Evolutionary conservation across 2,329 filamentous ascomycete species (phyloP), one percentile per base, ranked within the genome.

Genomic region (Uncinocarpus reesii): DNA sequence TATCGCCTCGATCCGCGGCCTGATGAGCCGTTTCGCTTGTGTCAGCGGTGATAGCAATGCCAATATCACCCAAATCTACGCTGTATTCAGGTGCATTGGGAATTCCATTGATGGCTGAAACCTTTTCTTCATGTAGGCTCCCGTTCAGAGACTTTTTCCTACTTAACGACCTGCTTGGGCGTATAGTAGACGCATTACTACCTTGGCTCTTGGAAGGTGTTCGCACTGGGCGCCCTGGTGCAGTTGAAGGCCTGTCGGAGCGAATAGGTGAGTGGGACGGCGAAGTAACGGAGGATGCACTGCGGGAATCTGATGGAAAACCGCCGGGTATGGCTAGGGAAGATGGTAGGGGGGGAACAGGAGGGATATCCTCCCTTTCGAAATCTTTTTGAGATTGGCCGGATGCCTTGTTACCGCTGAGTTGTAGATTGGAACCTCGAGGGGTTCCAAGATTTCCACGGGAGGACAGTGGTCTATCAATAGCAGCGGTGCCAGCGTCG

Each of bases 331-430:
- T 61, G 28, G 65, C 58, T 28, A 72, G 57, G 4, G 61, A 61
- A 0, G 61, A 56, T 11, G 69, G 69, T n/a, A 71, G 63, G 16
- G 70, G 70, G 10, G 70, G 70, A 3, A 72, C 69, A 10, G 70
- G 69, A 1, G 69, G 69, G n/a, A 72, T 66, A 29, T 59, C 61
- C n/a, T 64, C 56, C 6, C 24, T 11, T 28, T 37, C 43, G 13
- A 18, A 20, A 13, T 23, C 32, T 24, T 26, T n/a, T 13, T 32
- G 11, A 15, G 15, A n/a, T n/a, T 46, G 34, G 16, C 46, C 35
- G 20, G 51, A 15, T 11, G 42, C 15, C 56, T 53, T 7, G 47
- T 56, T 21, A 51, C 37, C 46, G n/a, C 21, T 44, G 18, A 57
- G 53, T 23, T 56, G 51, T 32, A 55, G 42, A 8, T 51, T 53